Conservation (phyloP, 495 filamentous ascomycete genomes). For the Hypoxylon crocopeplum region DNA sequence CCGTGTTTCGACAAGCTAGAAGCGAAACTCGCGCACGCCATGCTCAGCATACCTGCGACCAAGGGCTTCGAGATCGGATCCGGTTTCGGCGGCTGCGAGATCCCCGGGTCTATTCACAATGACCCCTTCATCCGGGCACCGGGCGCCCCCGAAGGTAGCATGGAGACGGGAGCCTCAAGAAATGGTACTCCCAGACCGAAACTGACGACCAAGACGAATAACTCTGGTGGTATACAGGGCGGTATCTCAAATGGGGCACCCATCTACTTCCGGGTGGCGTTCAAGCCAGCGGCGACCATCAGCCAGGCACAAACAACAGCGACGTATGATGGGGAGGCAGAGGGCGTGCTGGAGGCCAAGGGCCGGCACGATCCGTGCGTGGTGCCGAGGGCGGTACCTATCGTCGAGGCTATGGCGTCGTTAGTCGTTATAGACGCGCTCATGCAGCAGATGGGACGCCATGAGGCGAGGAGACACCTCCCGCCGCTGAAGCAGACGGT, state of each 20-base stretch:
- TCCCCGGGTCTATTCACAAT: conserved; percentile 92
- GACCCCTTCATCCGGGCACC: conserved; percentile 76
- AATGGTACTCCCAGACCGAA: conserved; percentile 52
- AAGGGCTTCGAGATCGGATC: conserved; percentile 98
- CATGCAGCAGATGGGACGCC: conserved; percentile 80
- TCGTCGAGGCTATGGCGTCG: conserved; percentile 95
- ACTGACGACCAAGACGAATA: conserved; percentile 92
- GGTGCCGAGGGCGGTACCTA: conserved; percentile 90
- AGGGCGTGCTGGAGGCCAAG: conserved; percentile 88
- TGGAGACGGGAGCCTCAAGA: conserved; percentile 44
- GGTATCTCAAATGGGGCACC: conserved; percentile 94
- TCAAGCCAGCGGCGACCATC: conserved; percentile 97
- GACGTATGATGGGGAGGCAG: conserved; percentile 71
- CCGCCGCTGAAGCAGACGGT: conserved; percentile 34
- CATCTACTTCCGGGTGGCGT: conserved; percentile 94
- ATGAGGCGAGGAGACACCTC: conserved; percentile 56
- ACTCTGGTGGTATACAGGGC: conserved; percentile 95
- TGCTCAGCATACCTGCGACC: conserved; percentile 96
- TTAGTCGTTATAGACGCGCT: conserved; percentile 92
- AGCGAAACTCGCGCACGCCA: conserved; percentile 90
- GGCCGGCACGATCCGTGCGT: conserved; percentile 96
- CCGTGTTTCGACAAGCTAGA: conserved; percentile 97
- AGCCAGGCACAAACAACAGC: conserved; percentile 88
- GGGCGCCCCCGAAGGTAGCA: conserved; percentile 48
- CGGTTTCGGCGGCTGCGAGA: conserved; percentile 85